Evolutionary conservation across 306 rosid species (phyloP), one percentile per base, ranked within the genome.

Genomic region (Trichosanthes truncata): DNA sequence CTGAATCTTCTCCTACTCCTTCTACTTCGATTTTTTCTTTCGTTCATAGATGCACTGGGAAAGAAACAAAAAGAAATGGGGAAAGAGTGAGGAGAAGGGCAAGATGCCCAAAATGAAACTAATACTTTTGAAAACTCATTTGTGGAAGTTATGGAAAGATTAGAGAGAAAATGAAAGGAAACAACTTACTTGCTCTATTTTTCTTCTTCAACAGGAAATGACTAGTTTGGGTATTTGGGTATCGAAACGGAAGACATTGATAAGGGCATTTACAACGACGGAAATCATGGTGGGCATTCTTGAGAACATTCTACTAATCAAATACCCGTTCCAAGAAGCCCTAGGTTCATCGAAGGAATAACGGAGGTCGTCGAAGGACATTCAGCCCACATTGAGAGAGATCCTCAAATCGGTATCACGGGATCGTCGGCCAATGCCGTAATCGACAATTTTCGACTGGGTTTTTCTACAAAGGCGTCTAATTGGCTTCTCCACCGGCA

Each of bases 361-460:
- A 0, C 98, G 86, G 12, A 97, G 87, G 82, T 93, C 97, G 38
- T 95, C 99, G 26, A 91, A 90, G 21, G 98, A 93, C 43, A 93
- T 87, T 81, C 98, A 79, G 12, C 89, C 91, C 3, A 40, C 66
- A 3, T 79, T 77, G 35, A 94, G 98, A 41, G 98, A 94, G 82
- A 95, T 91, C 57, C 99, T 82, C 62, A 97, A 97, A 83, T 95
- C 99, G 7, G 92, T 95, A 74, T 95, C 99, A 86, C 99, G 93
- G 4, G 99, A 95, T 9, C 99, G 89, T 26, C 99, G 86, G 26
- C 97, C 99, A 31, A 87, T 93, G 33, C 99, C 99, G 33, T 95
- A 95, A 67, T 95, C 99, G 1, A 97, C 99, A 83, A 95, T 91
- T 88, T 95, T 97, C 29, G 99, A 95, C 91, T 95, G 99, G 14